These are phyloP conservation scores for Vitis vinifera DNA, from an alignment of 164 flowering plant species.

Conservation along the genomic window DNA sequence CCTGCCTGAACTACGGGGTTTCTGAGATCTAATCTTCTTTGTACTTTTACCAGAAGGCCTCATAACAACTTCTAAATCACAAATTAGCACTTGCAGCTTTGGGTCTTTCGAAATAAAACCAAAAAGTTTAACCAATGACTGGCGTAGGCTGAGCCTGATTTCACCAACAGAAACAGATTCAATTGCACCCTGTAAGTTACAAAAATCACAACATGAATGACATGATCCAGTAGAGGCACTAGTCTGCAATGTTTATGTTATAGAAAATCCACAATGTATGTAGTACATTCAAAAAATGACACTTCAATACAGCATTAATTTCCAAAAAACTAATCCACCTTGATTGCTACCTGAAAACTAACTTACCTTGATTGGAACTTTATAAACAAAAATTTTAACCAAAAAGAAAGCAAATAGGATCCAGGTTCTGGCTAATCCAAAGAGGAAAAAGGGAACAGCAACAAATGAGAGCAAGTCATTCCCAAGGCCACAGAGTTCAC, in stretches of 20 bases:
- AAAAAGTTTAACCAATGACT: constrained; percentile 84
- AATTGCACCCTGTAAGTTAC: constrained; percentile 61
- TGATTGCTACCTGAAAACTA: too few species aligned
- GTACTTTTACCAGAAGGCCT: constrained; percentile 54
- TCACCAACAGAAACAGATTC: constrained; percentile 92
- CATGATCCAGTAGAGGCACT: background rate
- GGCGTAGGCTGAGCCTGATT: constrained; percentile 82
- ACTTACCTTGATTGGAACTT: too few species aligned
- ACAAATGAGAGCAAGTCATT: too few species aligned
- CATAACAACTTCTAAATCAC: constrained; percentile 81
- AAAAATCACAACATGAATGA: constrained; percentile 8
- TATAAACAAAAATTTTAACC: too few species aligned
- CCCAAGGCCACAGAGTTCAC: too few species aligned
- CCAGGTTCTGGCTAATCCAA: too few species aligned
- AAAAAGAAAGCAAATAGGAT: too few species aligned
- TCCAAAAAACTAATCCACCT: too few species aligned
- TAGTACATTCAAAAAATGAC: too few species aligned
- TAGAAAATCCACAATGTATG: too few species aligned
- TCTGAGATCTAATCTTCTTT: constrained; percentile 46
- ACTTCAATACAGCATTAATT: too few species aligned
- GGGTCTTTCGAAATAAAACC: constrained; percentile 89
- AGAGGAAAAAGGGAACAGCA: too few species aligned
- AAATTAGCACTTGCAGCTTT: constrained; percentile 76
- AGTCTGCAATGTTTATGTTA: background rate
- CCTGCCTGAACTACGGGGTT: constrained; percentile 67